These are phyloP conservation scores for Podospora conica DNA, from an alignment of 495 filamentous ascomycete genomes.

Conservation along the genomic window DNA sequence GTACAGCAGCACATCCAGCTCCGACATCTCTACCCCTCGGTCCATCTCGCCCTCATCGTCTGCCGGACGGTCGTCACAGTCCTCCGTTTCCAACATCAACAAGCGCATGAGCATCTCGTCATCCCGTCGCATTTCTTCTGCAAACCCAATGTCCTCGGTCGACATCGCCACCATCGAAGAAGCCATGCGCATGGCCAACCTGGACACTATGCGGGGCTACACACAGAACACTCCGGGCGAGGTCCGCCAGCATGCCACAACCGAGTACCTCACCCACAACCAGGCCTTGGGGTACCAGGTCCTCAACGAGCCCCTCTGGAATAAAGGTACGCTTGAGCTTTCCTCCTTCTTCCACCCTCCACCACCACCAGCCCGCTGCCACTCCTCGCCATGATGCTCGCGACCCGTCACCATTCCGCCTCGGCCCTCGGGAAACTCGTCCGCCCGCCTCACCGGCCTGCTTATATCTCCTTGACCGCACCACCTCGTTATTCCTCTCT, in stretches of 20 bases:
- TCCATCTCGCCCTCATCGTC: slow-evolving; percentile 46
- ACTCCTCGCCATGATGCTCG: slow-evolving; percentile 7
- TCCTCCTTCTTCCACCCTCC: neutral
- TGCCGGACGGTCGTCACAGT: slow-evolving; percentile 45
- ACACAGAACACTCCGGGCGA: slow-evolving; percentile 44
- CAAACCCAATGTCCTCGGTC: slow-evolving; percentile 50
- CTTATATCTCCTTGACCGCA: neutral
- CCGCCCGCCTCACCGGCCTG: slow-evolving; percentile 1
- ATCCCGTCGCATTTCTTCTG: slow-evolving; percentile 40
- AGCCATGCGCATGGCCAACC: slow-evolving; percentile 47
- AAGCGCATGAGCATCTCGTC: slow-evolving; percentile 50
- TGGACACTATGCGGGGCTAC: slow-evolving; percentile 49
- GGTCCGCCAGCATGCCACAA: slow-evolving; percentile 44
- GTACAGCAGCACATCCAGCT: slow-evolving; percentile 34
- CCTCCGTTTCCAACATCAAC: slow-evolving; percentile 40
- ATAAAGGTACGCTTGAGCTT: slow-evolving; percentile 42
- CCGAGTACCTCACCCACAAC: slow-evolving; percentile 43
- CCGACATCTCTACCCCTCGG: slow-evolving; percentile 49
- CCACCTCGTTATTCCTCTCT: neutral
- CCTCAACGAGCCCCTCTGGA: slow-evolving; percentile 51
- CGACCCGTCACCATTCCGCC: neutral
- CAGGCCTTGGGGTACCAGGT: slow-evolving; percentile 51
- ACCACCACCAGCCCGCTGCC: neutral
- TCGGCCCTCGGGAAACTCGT: neutral
- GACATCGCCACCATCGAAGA: slow-evolving; percentile 48